Evolutionary conservation across 2,329 filamentous ascomycete genomes (phyloP), one percentile per base, ranked within the genome.

Genomic region (Curvularia lunata): DNA sequence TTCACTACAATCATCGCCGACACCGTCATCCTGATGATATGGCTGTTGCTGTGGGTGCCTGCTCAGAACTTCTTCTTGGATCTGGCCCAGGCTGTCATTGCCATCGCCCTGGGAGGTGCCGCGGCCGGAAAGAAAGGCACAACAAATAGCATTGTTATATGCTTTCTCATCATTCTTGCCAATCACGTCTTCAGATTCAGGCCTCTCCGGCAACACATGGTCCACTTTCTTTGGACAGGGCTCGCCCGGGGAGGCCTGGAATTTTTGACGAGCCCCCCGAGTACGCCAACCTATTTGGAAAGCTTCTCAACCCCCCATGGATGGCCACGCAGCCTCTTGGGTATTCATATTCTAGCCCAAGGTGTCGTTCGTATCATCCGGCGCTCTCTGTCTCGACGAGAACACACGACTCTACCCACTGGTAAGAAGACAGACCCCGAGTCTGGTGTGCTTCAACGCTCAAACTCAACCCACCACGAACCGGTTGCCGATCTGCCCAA

Each of bases 11-110:
- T 94, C 56, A 88, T 91, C 63, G 90, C 96, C 77, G 94, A 97
- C 75, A 83, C 89, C 49, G 85, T 95, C 69, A 90, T 94, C 67
- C 83, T 97, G 67, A 81, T 94, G 63, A 82, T 95, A 62, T 97
- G 92, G 91, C 82, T 96, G 46, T 91, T 95, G 67, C 84, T 96
- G 61, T 96, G 91, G 91, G 88, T 88, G 30, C 91, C 92, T 56
- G 86, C 94, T 62, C 93, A 97, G 75, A 91, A 91, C 72, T 89
- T 96, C 71, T 89, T 94, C 56, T 83, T 97, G 67, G 93, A 97
- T 74, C 84, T 97, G 51, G 92, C 93, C 59, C 94, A 97, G 77
- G 91, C 94, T 57, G 92, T 97, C 73, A 96, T 97, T 72, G 93
- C 93, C 57, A 87, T 97, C 56, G 96, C 92, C 0, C 81, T 97